Base-by-base conservation (phyloP, 1,284 basidiomycete genomes). In the Ceratobasidium sp. region DNA sequence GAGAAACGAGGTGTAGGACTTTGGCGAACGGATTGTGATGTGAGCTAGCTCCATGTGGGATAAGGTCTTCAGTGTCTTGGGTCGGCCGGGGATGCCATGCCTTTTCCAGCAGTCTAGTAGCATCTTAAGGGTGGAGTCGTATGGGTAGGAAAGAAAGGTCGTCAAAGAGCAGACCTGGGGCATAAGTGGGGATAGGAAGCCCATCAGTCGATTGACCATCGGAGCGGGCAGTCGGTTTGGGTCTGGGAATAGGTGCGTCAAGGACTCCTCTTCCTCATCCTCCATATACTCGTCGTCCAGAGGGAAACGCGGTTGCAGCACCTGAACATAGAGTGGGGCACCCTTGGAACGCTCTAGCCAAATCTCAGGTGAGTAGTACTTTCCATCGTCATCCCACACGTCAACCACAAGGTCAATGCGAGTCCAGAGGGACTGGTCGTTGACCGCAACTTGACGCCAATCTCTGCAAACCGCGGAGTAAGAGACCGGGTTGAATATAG, bases 391-490 rank as follows among this genome's bases (percentile, higher is more conserved):
- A 28, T 28, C 56, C 56, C 5, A 7, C 7, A 58, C 13, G 23
- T 58, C 9, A 28, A 58, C 23, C 23, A 28, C 44, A 26, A 67
- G 40, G 13, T 67, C 66, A 28, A 67, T 67, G 23, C 51, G 66
- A 3, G 66, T 46, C 66, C 66, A 67, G 23, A 67, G 66, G 2
- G 42, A 5, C 2, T 28, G 18, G 18, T 42, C 18, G 20, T 67
- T 20, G 44, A 67, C 3, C 1, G 66, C 66, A 15, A 67, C 23
- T 5, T 46, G 13, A 4, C 46, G 66, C 66, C 66, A 67, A 13
- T 18, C 3, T 23, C 20, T n/a, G 46, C 66, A 46, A n/a, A 67
- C 66, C 1, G 33, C 39, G 18, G 42, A 1, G 23, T 44, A 23
- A 39, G 42, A 44, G 4, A 42, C 3, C 9, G 64, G 40, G 42